Base-by-base conservation (phyloP, 345 rosid genomes). In the Eutrema heterophyllum region DNA sequence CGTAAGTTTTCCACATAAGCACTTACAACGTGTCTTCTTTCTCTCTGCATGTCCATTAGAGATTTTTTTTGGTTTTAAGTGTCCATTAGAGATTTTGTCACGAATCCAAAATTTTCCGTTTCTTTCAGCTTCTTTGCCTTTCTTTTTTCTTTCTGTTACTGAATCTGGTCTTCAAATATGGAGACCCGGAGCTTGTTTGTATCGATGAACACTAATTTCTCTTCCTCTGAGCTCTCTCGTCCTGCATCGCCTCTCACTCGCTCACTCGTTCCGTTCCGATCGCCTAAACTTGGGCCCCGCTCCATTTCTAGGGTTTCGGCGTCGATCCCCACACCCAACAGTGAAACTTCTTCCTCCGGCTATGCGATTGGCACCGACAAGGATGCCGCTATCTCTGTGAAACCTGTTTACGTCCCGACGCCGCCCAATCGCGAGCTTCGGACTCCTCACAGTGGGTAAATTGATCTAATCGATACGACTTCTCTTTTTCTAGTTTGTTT, bases 381-480 rank as follows among this genome's bases (percentile, higher is more conserved):
- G 49, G 6, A 30, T n/a, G 68, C 52, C 0, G 39, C 73, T 5
- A 27, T 67, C 69, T 45, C 89, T 7, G 80, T 79, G 30, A 80
- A 72, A 58, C 96, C 96, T 2, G 73, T 83, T 57, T 92, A 88
- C 67, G 64, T 67, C 55, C 95, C 96, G 14, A 85, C 98, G 5
- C 95, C 91, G 15, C 38, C 64, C 10, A 71, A 84, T 81, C 90
- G 97, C 40, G 83, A 79, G 27, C 89, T 85, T 67, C 87, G 97
- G 27, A 90, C 98, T 77, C 98, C 98, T 82, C 98, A 93, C 73
- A 93, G 98, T 86, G 98, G 97, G 96, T 93, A 81, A 36, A 38
- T 68, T 10, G 2, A 55, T 55, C 1, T 5, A 7, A 48, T 32
- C 45, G 1, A 30, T 36, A 21, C 57, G 10, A 10, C 7, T 15